A percentile compares a stretch with the other conserved stretches of the same genome.
Conservation (phyloP, 2,329 filamentous ascomycete species). For the Hymenoscyphus linearis region DNA sequence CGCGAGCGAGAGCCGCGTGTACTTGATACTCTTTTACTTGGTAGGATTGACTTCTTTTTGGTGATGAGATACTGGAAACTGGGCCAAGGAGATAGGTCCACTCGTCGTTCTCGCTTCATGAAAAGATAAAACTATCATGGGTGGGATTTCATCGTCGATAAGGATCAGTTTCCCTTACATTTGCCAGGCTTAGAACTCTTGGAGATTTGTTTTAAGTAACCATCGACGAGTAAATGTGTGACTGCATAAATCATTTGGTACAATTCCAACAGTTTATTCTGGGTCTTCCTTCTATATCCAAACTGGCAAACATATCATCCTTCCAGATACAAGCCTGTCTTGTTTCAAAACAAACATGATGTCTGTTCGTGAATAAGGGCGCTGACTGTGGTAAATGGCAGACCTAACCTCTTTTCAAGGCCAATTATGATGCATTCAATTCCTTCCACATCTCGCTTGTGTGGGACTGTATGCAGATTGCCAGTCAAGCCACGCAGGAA, state of each 20-base stretch:
- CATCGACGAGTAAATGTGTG: too few relatives aligned
- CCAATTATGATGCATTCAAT: not conserved
- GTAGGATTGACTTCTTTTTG: not conserved
- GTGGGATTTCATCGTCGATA: too few relatives aligned
- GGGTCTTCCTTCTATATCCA: too few relatives aligned
- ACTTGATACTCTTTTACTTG: not conserved
- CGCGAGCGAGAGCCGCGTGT: not conserved
- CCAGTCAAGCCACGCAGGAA: not conserved
- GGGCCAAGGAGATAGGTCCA: not conserved
- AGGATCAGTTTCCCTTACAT: too few relatives aligned
- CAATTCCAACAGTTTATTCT: too few relatives aligned
- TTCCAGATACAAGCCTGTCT: not conserved
- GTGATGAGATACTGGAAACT: not conserved
- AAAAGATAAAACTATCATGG: too few relatives aligned
- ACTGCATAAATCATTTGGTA: too few relatives aligned
- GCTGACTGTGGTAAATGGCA: not conserved
- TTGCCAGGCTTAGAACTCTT: too few relatives aligned
- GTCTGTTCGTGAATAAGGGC: not conserved
- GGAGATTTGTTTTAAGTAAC: too few relatives aligned
- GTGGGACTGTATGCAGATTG: not conserved
- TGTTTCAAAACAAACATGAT: not conserved
- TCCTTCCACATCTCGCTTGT: not conserved
- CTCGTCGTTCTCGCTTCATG: not conserved
- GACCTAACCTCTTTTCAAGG: not conserved
- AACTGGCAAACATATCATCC: not conserved